Conservation (phyloP, 164 flowering plant genomes). For the Magnolia kwangsiensis region DNA sequence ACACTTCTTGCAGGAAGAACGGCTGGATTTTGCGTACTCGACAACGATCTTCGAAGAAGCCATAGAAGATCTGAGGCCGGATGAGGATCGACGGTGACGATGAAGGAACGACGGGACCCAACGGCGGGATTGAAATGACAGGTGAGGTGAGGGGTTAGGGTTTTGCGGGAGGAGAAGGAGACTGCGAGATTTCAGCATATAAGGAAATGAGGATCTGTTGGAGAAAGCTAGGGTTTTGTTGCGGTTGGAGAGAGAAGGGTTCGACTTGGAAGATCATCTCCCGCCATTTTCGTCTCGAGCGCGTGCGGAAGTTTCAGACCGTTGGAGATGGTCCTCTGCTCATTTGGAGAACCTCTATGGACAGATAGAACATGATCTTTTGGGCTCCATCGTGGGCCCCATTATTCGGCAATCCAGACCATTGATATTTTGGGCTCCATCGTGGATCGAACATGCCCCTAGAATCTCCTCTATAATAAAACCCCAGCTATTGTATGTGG, state of each 20-base stretch:
- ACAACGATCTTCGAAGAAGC: constrained; percentile 40
- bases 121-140: neutral
- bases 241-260: neutral
- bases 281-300: neutral
- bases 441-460: no score
- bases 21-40: constrained; percentile 77
- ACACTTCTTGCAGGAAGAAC: constrained; percentile 80
- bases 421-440: no score
- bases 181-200: constrained; percentile 2
- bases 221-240: neutral
- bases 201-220: neutral
- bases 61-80: constrained; percentile 4
- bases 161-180: neutral
- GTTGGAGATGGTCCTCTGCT: no score
- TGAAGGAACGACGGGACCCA: neutral
- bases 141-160: constrained; percentile 12
- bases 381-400: no score
- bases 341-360: no score
- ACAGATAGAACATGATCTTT: no score
- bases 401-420: no score
- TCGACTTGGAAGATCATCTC: neutral
- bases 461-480: no score
- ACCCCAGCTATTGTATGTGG: no score
- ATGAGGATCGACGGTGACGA: neutral
- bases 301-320: no score